Base-by-base conservation (phyloP, 176 grass and related monocot species). In the Eragrostis nindensis region DNA sequence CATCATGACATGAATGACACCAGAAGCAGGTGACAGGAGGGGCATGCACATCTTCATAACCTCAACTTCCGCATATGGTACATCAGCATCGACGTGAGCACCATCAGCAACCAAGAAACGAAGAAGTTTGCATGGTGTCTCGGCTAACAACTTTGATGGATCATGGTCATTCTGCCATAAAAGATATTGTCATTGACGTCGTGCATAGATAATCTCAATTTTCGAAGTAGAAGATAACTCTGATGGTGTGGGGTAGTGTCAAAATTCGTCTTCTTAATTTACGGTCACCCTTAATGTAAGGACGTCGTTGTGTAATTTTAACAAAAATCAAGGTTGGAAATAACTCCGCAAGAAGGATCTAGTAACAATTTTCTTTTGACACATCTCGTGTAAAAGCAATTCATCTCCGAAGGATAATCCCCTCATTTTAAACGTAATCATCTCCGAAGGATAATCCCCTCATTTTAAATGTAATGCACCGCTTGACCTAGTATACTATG, bases 11-110 rank as follows among this genome's bases (percentile, higher is more conserved):
- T 95, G 93, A 71, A 99, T 93, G 48, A 91, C 79, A 78, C 96
- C 96, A 84, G 96, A 89, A 91, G 92, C 92, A 80, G 96, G 96
- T 1, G 88, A 86, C 26, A 99, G 75, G 66, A 99, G 88, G 42
- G 96, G 96, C 96, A 99, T 99, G 92, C 96, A 99, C 96, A 99
- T 99, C 79, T 99, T 99, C 96, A 99, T 99, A 81, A 99, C 96
- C 79, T 99, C 96, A 61, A 99, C 92, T 71, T 99, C 96, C 5
- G 96, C 90, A 29, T 99, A 99, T 59, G 96, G 90, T 64, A 80
- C 75, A 86, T 99, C 90, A 64, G 92, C 86, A 62, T 95, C 88
- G n/a, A 99, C 86, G 81, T 95, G 96, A 74, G 89, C 87, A 66
- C 90, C 92, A 89, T 99, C 92, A 62, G 92, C 75, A 82, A 93